Evolutionary conservation across 441 rosid species (phyloP).

Genomic region (Gossypium davidsonii): DNA sequence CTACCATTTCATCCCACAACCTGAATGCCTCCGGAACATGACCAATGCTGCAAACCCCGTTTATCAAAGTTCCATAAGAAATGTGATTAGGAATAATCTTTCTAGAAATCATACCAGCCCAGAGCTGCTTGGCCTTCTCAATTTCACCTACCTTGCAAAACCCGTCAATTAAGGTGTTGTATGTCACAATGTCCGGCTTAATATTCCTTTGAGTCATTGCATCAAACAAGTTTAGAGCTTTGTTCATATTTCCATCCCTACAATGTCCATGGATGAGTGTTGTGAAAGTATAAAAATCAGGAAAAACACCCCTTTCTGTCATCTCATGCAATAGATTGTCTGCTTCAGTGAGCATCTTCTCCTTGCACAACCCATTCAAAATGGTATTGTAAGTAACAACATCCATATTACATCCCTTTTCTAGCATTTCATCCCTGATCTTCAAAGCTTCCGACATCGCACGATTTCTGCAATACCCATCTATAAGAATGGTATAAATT

Average conservation of each 20-base stretch:
- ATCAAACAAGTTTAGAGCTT: slow-evolving; percentile 47
- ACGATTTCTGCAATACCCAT: slow-evolving; percentile 66
- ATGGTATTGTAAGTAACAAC: slow-evolving; percentile 66
- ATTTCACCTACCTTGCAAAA: slow-evolving; percentile 69
- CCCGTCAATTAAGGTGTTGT: slow-evolving; percentile 69
- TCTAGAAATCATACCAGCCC: slow-evolving; percentile 54
- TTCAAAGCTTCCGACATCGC: slow-evolving; percentile 49
- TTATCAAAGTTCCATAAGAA: slow-evolving; percentile 62
- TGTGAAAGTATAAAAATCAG: slow-evolving; percentile 68
- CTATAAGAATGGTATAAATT: slow-evolving; percentile 65
- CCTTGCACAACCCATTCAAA: slow-evolving; percentile 68
- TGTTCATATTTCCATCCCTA: slow-evolving; percentile 58
- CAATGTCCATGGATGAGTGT: slow-evolving; percentile 75
- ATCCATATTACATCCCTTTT: slow-evolving; percentile 62
- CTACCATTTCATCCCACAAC: slow-evolving; percentile 75
- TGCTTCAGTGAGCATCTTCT: slow-evolving; percentile 62
- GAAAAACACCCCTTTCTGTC: slow-evolving; percentile 56
- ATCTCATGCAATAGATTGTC: slow-evolving; percentile 56
- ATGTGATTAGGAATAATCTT: slow-evolving; percentile 48
- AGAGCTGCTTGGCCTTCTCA: slow-evolving; percentile 49
- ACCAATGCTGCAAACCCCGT: slow-evolving; percentile 59
- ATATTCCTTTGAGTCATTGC: slow-evolving; percentile 56
- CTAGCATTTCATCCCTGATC: slow-evolving; percentile 61
- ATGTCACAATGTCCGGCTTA: slow-evolving; percentile 69
- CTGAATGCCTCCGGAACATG: slow-evolving; percentile 48